A percentile compares a stretch with the other conserved stretches of the same genome.
These are phyloP conservation scores for Naganishia liquefaciens DNA, from an alignment of 1,284 basidiomycete genomes.

Conservation along the genomic window DNA sequence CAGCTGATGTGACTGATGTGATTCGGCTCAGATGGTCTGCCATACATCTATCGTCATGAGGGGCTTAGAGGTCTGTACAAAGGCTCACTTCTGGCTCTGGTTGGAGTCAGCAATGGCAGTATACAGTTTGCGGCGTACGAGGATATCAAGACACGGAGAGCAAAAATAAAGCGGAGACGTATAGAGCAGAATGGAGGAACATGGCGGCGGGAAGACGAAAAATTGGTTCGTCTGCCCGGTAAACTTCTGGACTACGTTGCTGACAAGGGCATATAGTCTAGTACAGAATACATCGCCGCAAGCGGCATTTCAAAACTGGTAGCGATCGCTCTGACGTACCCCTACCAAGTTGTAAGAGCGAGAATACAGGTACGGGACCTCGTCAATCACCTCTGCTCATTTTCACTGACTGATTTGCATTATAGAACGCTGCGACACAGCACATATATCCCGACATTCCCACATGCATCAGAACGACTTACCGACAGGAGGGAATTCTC, in stretches of 20 bases:
- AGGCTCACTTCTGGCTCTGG: conserved; percentile 82
- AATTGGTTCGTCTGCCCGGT: conserved; percentile 64
- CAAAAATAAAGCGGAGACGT: conserved; percentile 69
- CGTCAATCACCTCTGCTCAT: not conserved
- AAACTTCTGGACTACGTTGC: not conserved
- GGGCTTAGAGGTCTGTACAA: conserved; percentile 80
- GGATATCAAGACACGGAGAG: conserved; percentile 87
- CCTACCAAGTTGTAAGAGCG: conserved; percentile 95
- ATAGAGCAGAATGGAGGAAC: conserved; percentile 63
- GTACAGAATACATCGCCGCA: conserved; percentile 87
- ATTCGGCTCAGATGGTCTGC: conserved; percentile 68
- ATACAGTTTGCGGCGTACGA: conserved; percentile 97
- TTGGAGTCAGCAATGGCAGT: conserved; percentile 94
- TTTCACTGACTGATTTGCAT: conserved; percentile 59
- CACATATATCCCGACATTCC: conserved; percentile 76
- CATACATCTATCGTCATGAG: conserved; percentile 68
- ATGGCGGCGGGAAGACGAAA: conserved; percentile 74
- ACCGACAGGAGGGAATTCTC: conserved; percentile 71
- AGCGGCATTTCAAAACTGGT: conserved; percentile 86
- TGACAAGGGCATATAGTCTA: conserved; percentile 63
- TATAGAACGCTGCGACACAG: conserved; percentile 35
- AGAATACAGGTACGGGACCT: conserved; percentile 73
- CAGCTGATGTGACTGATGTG: conserved; percentile 2
- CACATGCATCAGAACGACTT: conserved; percentile 75
- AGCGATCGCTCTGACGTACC: conserved; percentile 85